Percentiles rank a stretch among this genome's conserved stretches.
These are phyloP conservation scores for Globisporangium rhizosaccharum DNA, from an alignment of 352 stramenopile species.

Conservation along the genomic window DNA sequence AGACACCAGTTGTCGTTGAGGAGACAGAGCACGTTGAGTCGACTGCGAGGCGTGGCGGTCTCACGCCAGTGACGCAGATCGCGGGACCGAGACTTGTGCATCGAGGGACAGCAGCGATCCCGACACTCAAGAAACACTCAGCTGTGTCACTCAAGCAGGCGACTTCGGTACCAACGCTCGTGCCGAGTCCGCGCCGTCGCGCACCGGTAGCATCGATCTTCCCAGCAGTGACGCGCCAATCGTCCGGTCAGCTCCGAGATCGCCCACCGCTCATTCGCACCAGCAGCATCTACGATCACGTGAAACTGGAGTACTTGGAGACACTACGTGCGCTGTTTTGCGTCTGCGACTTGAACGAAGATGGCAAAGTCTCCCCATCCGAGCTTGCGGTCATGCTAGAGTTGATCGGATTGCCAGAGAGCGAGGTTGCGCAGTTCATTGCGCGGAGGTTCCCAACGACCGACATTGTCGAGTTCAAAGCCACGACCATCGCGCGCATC, in stretches of 20 bases:
- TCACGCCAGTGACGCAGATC: too few species aligned
- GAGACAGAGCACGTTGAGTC: not conserved
- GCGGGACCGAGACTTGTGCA: not conserved
- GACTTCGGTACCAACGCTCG: not conserved
- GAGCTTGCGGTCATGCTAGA: constrained; percentile 26
- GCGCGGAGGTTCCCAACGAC: not conserved
- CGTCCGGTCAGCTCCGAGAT: not conserved
- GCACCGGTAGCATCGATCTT: constrained; percentile 5
- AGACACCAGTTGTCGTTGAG: not conserved
- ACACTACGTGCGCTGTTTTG: constrained; percentile 25
- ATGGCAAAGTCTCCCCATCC: constrained; percentile 22
- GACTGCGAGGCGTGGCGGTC: not conserved
- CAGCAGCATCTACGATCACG: constrained; percentile 13
- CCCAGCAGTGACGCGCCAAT: not conserved
- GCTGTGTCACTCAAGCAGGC: not conserved
- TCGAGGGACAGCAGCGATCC: not conserved
- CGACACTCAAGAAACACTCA: not conserved
- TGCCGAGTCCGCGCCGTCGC: not conserved
- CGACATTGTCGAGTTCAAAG: not conserved
- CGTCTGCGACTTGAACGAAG: constrained; percentile 27
- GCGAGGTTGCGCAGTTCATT: constrained; percentile 4
- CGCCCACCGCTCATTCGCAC: not conserved
- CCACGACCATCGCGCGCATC: constrained; percentile 1
- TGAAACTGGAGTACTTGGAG: constrained; percentile 22
- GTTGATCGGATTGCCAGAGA: constrained; percentile 20